phyloP scores from a whole-genome alignment of 2,329 filamentous ascomycete species.

The Westerdykella sp. region DNA sequence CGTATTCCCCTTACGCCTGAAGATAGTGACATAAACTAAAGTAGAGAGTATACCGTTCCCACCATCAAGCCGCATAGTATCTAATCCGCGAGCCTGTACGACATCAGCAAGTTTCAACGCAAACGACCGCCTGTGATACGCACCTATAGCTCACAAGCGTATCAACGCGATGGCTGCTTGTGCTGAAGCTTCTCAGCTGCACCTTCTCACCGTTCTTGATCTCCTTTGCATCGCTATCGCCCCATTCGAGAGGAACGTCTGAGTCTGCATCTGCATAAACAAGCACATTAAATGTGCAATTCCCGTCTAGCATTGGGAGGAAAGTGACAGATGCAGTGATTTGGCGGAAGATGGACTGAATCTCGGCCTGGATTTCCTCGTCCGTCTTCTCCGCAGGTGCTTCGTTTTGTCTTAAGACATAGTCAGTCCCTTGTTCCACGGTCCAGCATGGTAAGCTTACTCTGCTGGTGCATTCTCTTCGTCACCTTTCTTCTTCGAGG shows the following conservation, averaged over 20 bases:
- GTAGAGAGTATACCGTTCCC: too few relatives aligned
- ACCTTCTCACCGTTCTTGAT: conserved; percentile 92
- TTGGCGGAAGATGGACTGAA: conserved; percentile 93
- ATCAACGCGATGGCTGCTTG: conserved; percentile 86
- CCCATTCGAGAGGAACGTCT: conserved; percentile 96
- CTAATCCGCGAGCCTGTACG: background rate
- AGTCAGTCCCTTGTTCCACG: conserved; percentile 21
- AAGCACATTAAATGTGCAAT: conserved; percentile 97
- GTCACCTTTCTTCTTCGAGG: conserved; percentile 49
- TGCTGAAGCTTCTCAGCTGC: conserved; percentile 92
- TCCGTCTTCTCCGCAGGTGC: conserved; percentile 69
- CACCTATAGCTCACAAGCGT: conserved; percentile 87
- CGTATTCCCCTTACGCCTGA: too few relatives aligned
- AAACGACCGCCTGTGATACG: conserved; percentile 1
- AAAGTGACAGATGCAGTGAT: conserved; percentile 98
- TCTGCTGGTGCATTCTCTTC: conserved; percentile 63
- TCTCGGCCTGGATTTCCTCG: conserved; percentile 88
- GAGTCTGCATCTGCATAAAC: conserved; percentile 97
- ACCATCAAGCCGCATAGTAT: background rate
- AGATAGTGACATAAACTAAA: too few relatives aligned
- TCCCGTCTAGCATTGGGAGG: conserved; percentile 82
- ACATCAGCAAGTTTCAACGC: background rate
- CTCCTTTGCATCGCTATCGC: conserved; percentile 96
- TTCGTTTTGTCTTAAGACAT: conserved; percentile 16
- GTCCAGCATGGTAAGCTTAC: conserved; percentile 36